A percentile compares a stretch with the other conserved stretches of the same genome.
Evolutionary conservation across 352 stramenopile genomes (phyloP).

Genomic region (Bremia lactucae): DNA sequence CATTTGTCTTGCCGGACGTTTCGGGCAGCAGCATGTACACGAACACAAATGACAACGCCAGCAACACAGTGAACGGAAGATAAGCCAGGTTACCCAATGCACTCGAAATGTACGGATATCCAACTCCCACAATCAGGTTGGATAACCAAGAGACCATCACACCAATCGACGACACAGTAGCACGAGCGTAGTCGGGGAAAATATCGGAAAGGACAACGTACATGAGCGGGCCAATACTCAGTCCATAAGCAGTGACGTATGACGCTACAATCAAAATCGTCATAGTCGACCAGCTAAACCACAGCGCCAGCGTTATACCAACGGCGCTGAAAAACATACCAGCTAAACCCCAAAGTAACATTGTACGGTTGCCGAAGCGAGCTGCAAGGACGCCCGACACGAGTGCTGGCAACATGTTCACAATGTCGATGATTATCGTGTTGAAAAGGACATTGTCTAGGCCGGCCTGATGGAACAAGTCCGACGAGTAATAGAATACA

Average conservation of each 20-base stretch:
- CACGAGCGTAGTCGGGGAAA: slow-evolving; percentile 31
- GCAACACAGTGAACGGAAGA: slow-evolving; percentile 22
- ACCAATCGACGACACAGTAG: slow-evolving; percentile 22
- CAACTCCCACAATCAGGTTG: slow-evolving; percentile 39
- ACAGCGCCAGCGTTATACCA: slow-evolving; percentile 28
- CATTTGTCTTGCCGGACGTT: slow-evolving; percentile 35
- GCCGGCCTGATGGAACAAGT: slow-evolving; percentile 27
- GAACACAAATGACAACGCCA: slow-evolving; percentile 21
- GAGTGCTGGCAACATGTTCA: slow-evolving; percentile 29
- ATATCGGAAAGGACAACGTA: slow-evolving; percentile 37
- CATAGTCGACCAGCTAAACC: slow-evolving; percentile 15
- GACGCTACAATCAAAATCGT: slow-evolving; percentile 30
- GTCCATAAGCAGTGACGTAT: slow-evolving; percentile 22
- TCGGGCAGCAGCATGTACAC: slow-evolving; percentile 29
- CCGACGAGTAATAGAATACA: slow-evolving; percentile 45
- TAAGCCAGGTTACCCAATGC: slow-evolving; percentile 24
- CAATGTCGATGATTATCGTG: slow-evolving; percentile 26
- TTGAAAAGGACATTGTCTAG: slow-evolving; percentile 23
- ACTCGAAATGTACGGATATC: slow-evolving; percentile 32
- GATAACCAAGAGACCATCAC: slow-evolving; percentile 23
- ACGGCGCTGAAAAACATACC: slow-evolving; percentile 28
- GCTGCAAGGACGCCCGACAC: slow-evolving; percentile 19
- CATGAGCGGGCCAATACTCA: slow-evolving; percentile 27
- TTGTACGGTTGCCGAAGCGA: slow-evolving; percentile 24
- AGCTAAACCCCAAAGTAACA: slow-evolving; percentile 23